Evolutionary conservation across 1,139 yeast genomes (phyloP).

Genomic region (Pichia sp.): DNA sequence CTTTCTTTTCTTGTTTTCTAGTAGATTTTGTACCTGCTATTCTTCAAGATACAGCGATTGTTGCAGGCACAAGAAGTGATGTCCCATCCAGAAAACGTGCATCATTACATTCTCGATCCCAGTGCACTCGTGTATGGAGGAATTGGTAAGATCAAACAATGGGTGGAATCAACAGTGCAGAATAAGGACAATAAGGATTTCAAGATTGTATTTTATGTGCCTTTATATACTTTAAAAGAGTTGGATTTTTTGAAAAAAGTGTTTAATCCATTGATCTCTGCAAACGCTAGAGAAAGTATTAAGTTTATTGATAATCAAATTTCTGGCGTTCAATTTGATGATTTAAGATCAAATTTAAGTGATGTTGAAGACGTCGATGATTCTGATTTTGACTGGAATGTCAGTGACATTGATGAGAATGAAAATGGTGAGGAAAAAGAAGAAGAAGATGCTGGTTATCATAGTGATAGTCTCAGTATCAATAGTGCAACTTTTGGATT

Average conservation of each 20-base stretch:
- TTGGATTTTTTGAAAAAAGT: constrained; percentile 52
- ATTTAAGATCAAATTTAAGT: background rate
- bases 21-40: background rate
- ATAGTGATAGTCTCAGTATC: background rate
- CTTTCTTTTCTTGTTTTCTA: background rate
- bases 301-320: constrained; percentile 41
- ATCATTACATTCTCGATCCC: constrained; percentile 47
- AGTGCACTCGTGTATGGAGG: constrained; percentile 52
- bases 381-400: background rate
- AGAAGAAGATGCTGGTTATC: background rate
- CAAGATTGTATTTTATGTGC: constrained; percentile 34
- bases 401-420: constrained; percentile 1
- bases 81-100: background rate
- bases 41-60: background rate
- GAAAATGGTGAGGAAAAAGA: too few species aligned
- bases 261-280: constrained; percentile 43
- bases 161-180: constrained; percentile 40
- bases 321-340: constrained; percentile 9
- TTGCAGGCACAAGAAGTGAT: background rate
- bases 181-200: background rate
- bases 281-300: constrained; percentile 53
- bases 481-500: background rate
- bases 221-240: constrained; percentile 52
- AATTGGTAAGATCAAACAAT: constrained; percentile 51
- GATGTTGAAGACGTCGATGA: constrained; percentile 10